These are phyloP conservation scores for Lactarius hengduanensis DNA, from an alignment of 768 basidiomycete genomes.

Conservation along the genomic window DNA sequence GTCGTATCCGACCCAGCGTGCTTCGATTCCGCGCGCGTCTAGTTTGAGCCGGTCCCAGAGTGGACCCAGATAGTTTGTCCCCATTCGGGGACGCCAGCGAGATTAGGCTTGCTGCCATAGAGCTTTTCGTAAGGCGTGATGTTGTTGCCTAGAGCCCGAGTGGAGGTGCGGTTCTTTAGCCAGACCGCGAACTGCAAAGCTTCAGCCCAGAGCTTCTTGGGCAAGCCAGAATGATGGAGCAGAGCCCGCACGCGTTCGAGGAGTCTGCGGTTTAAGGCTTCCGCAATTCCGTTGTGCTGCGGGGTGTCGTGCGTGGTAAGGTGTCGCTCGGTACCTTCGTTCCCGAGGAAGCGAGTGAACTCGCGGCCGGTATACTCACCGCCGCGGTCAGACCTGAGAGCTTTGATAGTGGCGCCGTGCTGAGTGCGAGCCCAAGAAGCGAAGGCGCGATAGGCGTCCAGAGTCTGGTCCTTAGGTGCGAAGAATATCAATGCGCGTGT, in stretches of 20 bases:
- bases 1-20: slow-evolving; percentile 39
- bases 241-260: background rate
- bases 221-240: slow-evolving; percentile 14
- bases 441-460: too few relatives aligned
- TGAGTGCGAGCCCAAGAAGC: too few relatives aligned
- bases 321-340: too few relatives aligned
- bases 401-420: too few relatives aligned
- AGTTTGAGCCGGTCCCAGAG: slow-evolving; percentile 23
- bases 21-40: slow-evolving; percentile 16
- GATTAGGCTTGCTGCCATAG: slow-evolving; percentile 33
- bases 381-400: too few relatives aligned
- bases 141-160: slow-evolving; percentile 26
- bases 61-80: slow-evolving; percentile 28
- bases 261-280: slow-evolving; percentile 1
- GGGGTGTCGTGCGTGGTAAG: background rate
- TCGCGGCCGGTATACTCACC: background rate
- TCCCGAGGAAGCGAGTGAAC: too few relatives aligned
- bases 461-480: background rate
- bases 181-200: slow-evolving; percentile 30
- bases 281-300: background rate
- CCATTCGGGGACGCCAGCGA: slow-evolving; percentile 21
- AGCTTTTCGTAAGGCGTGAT: slow-evolving; percentile 33
- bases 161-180: slow-evolving; percentile 16
- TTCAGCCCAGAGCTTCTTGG: slow-evolving; percentile 33
- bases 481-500: background rate